Percentiles rank a stretch among this genome's conserved stretches.
phyloP scores from a whole-genome alignment of 345 rosid genomes.

The Cardamine chenopodiifolia region DNA sequence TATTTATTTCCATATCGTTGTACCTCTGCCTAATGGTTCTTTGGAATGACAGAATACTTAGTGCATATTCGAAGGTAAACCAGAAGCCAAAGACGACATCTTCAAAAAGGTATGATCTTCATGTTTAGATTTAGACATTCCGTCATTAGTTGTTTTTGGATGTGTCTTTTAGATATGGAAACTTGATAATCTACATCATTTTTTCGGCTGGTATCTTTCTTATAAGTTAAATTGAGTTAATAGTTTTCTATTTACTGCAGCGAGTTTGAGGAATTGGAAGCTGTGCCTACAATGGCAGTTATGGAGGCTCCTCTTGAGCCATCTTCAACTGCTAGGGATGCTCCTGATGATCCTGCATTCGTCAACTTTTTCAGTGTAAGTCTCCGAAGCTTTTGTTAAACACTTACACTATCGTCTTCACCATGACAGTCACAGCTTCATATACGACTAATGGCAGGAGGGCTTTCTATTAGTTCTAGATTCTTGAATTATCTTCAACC shows the following conservation, averaged over 20 bases:
- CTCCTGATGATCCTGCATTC: conserved; percentile 80
- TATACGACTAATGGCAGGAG: background rate
- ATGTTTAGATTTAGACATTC: background rate
- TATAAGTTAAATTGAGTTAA: background rate
- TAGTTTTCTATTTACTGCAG: conserved; percentile 41
- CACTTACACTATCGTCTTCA: background rate
- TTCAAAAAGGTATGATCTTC: conserved; percentile 59
- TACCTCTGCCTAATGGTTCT: conserved; percentile 5
- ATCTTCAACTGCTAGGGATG: conserved; percentile 56
- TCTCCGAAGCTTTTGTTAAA: conserved; percentile 8
- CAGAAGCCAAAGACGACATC: conserved; percentile 68
- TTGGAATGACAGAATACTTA: conserved; percentile 65
- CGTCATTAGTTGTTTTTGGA: conserved; percentile 2
- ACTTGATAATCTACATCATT: background rate
- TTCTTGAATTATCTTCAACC: background rate
- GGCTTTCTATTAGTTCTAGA: conserved; percentile 13
- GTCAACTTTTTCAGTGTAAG: conserved; percentile 90
- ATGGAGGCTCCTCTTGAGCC: conserved; percentile 94
- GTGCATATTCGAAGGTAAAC: conserved; percentile 86
- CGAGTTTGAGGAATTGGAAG: conserved; percentile 96
- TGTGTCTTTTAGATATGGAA: background rate
- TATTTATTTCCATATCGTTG: background rate
- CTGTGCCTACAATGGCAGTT: conserved; percentile 83
- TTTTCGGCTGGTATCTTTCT: background rate
- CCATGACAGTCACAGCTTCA: conserved; percentile 8